Conservation (phyloP, 2,329 filamentous ascomycete species). For the Graphilbum ipis-grandicollis region DNA sequence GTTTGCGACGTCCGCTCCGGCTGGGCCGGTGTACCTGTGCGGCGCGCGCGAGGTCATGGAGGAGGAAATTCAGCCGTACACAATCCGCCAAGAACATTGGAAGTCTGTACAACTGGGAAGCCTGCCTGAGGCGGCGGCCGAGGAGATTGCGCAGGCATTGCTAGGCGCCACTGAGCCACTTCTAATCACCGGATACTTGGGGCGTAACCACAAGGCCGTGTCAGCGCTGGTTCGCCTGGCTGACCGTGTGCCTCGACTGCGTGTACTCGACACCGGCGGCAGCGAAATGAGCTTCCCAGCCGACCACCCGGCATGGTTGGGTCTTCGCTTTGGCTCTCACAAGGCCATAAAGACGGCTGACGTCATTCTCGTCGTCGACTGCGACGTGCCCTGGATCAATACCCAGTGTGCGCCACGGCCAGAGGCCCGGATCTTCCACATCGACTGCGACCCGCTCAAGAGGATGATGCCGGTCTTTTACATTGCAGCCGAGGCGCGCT, state of each 20-base stretch:
- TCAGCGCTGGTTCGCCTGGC: conserved; percentile 48
- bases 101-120: conserved; percentile 49
- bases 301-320: conserved; percentile 49
- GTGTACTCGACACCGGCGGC: conserved; percentile 60
- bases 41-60: conserved; percentile 74
- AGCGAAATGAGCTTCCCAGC: conserved; percentile 71
- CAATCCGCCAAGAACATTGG: conserved; percentile 54
- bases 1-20: conserved; percentile 61
- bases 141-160: conserved; percentile 44
- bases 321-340: conserved; percentile 58
- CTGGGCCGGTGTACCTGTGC: conserved; percentile 64
- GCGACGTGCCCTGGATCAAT: conserved; percentile 88
- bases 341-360: conserved; percentile 61
- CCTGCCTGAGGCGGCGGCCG: conserved; percentile 31
- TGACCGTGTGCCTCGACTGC: conserved; percentile 47
- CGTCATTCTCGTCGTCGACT: conserved; percentile 70
- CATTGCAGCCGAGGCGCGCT: conserved; percentile 46
- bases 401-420: conserved; percentile 44
- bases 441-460: conserved; percentile 50
- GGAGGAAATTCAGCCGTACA: conserved; percentile 60
- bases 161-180: conserved; percentile 48
- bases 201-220: conserved; percentile 48
- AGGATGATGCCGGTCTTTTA: conserved; percentile 62
- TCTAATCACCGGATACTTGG: conserved; percentile 53
- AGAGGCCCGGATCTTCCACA: conserved; percentile 40